Conservation (phyloP, 1,139 yeast species). For the Scheffersomyces cryptocercus region DNA sequence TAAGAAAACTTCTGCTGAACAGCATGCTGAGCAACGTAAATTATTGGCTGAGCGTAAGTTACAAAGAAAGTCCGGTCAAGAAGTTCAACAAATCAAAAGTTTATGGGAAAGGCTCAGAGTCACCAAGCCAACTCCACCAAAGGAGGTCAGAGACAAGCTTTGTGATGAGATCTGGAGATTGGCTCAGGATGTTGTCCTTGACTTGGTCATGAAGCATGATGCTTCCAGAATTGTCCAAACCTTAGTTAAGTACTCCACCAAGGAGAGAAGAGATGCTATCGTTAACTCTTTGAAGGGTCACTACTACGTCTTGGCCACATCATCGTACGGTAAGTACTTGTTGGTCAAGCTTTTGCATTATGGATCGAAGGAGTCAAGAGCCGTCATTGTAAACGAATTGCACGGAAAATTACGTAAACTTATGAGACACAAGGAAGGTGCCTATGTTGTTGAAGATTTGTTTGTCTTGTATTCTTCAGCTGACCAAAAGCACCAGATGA, state of each 20-base stretch:
- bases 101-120: constrained; percentile 93
- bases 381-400: constrained; percentile 73
- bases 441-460: constrained; percentile 95
- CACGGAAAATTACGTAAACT: constrained; percentile 89
- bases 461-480: constrained; percentile 82
- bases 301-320: constrained; percentile 81
- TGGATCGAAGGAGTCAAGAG: constrained; percentile 81
- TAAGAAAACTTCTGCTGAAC: constrained; percentile 61
- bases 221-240: constrained; percentile 97
- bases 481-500: constrained; percentile 85
- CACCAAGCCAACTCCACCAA: constrained; percentile 79
- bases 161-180: constrained; percentile 85
- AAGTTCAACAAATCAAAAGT: constrained; percentile 81
- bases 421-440: constrained; percentile 98
- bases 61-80: constrained; percentile 80
- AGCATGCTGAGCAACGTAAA: constrained; percentile 83
- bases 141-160: constrained; percentile 73
- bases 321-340: constrained; percentile 90
- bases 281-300: constrained; percentile 72
- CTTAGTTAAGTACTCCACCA: constrained; percentile 79
- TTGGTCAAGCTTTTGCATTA: constrained; percentile 88
- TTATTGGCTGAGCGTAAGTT: constrained; percentile 79
- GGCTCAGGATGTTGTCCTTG: constrained; percentile 74
- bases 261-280: constrained; percentile 74
- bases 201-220: constrained; percentile 91